Base-by-base conservation (phyloP, 2,329 filamentous ascomycete species). In the Aquanectria penicillioides region DNA sequence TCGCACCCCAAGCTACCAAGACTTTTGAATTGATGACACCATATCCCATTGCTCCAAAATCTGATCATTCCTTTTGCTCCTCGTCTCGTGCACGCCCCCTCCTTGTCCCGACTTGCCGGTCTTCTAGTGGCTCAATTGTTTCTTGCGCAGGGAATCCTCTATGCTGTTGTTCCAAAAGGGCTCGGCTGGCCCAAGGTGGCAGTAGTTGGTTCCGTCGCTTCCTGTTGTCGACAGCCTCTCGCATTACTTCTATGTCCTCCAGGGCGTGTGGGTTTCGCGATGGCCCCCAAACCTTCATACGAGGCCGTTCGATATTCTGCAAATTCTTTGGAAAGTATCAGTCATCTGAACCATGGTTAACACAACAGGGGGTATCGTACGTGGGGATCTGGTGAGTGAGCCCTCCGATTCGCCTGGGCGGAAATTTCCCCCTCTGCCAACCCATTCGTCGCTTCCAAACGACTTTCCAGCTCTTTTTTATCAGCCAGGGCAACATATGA, bases 161-260 rank as follows among this genome's bases (percentile, higher is more conserved):
- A 15, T 34, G 44, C 34, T 59, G 57, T 31, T 63, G 61, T 38
- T 69, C 59, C 8, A 43, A 49, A 22, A 72, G 57, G 6, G 74
- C 73, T 26, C 69, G 62, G 47, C 64, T 74, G 26, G 74, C 74
- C 74, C 74, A 76, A 11, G 57, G 47, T 8, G 75, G 74, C 23
- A 75, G 64, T 31, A 66, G 69, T 33, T 63, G 57, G 11, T 47
- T 44, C 13, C 66, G 60, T 17, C 63, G 64, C 59, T 55, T 69
- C 52, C 72, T 71, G 41, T 67, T 74, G 10, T 72, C 67, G 17
- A 70, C 72, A 25, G 73, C 71, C 52, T 73, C 72, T 34, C 67
- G 68, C 70, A 78, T 72, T 13, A 74, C 71, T 43, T 69, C 67
- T 33, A 72, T 59, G 37, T 77, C 75, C 25, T 75, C 72, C 11